These are phyloP conservation scores for Magnaporthiopsis rhizophila DNA, from an alignment of 2,329 filamentous ascomycete species.

Conservation along the genomic window DNA sequence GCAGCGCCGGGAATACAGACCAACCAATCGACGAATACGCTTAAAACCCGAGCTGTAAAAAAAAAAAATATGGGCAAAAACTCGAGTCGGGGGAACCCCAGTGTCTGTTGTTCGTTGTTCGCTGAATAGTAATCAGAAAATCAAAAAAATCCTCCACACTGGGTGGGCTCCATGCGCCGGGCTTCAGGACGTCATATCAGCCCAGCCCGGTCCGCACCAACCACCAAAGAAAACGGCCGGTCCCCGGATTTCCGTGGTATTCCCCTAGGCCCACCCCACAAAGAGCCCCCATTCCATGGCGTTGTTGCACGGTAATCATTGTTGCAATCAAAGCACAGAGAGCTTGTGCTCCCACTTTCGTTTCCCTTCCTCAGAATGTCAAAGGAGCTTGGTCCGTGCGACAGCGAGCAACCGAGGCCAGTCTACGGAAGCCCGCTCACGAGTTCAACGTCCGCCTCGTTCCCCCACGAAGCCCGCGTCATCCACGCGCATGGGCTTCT, in stretches of 20 bases:
- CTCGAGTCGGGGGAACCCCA: background rate
- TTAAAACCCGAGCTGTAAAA: background rate
- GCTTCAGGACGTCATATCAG: no score
- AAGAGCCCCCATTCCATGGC: no score
- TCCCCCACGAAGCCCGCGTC: background rate
- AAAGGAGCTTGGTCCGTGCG: background rate
- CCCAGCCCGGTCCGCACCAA: no score
- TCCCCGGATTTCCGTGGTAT: no score
- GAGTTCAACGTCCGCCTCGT: background rate
- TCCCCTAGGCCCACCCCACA: no score
- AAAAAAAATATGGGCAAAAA: background rate
- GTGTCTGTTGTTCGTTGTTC: background rate
- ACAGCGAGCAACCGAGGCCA: no score
- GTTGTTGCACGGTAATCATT: no score
- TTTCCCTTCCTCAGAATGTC: no score
- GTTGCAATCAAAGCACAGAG: background rate
- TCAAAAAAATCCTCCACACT: background rate
- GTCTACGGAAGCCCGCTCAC: background rate
- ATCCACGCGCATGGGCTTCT: background rate
- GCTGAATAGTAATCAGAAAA: conserved; percentile 1
- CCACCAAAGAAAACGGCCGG: background rate
- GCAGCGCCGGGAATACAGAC: no score
- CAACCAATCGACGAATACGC: background rate
- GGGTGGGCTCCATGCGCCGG: no score
- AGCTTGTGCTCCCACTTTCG: no score